phyloP scores from a whole-genome alignment of 83 land plant genomes.

The Thuja plicata region DNA sequence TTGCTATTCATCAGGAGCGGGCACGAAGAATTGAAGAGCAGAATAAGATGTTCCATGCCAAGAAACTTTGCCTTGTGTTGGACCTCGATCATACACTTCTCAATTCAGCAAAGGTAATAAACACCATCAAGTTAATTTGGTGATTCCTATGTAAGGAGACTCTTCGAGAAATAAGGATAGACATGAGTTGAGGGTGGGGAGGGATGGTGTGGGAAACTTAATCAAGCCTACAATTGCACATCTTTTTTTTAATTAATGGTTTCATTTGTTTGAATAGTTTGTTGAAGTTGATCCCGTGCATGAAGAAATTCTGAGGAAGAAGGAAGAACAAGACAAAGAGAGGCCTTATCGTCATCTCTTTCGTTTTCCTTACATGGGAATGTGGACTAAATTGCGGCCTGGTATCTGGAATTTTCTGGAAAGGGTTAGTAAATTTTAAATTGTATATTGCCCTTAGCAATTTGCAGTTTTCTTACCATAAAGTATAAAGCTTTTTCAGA shows the following conservation, averaged over 20 bases:
- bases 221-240: background rate
- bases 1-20: slow-evolving; percentile 80
- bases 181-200: background rate
- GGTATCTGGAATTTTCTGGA: slow-evolving; percentile 98
- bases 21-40: slow-evolving; percentile 89
- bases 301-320: slow-evolving; percentile 75
- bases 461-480: background rate
- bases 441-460: background rate
- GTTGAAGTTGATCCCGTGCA: slow-evolving; percentile 82
- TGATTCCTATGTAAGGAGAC: background rate
- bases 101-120: slow-evolving; percentile 91
- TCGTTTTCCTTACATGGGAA: slow-evolving; percentile 94
- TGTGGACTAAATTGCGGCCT: slow-evolving; percentile 99
- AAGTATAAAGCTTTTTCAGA: background rate
- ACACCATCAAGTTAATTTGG: background rate
- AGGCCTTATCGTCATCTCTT: slow-evolving; percentile 76
- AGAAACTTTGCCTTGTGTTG: slow-evolving; percentile 91
- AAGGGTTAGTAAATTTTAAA: slow-evolving; percentile 44
- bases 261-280: slow-evolving; percentile 56
- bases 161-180: background rate
- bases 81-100: slow-evolving; percentile 99
- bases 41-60: slow-evolving; percentile 83
- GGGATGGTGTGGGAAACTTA: background rate
- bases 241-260: background rate
- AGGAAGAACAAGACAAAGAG: slow-evolving; percentile 68